Percentiles rank a stretch among this genome's conserved stretches.
Evolutionary conservation across 2,329 filamentous ascomycete genomes (phyloP).

Genomic region (Coniochaeta sp.): DNA sequence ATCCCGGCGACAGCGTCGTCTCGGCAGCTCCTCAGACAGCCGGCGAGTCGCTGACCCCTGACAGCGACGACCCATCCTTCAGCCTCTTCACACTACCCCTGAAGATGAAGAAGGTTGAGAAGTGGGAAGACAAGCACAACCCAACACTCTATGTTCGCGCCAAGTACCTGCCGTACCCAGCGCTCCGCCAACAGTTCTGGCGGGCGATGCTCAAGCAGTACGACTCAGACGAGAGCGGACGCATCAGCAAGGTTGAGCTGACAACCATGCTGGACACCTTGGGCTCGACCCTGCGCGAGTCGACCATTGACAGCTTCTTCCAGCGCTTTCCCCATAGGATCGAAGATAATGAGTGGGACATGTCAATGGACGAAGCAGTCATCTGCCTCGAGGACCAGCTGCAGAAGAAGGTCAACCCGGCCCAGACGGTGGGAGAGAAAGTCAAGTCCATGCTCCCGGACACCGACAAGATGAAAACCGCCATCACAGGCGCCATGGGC

Average conservation of each 20-base stretch:
- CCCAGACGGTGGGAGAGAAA: conserved; percentile 42
- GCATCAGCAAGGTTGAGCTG: conserved; percentile 89
- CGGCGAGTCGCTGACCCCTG: conserved; percentile 24
- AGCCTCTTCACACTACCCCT: conserved; percentile 68
- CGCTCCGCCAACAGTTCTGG: conserved; percentile 96
- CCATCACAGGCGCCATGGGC: conserved; percentile 24
- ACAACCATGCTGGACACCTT: conserved; percentile 97
- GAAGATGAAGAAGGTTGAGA: conserved; percentile 83
- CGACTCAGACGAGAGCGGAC: conserved; percentile 87
- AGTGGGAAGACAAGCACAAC: conserved; percentile 92
- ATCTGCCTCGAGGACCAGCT: conserved; percentile 92
- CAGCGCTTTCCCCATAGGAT: conserved; percentile 61
- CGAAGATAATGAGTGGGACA: conserved; percentile 48
- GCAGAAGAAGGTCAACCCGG: conserved; percentile 47
- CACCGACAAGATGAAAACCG: conserved; percentile 29
- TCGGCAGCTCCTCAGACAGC: conserved; percentile 23
- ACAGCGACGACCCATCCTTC: conserved; percentile 58
- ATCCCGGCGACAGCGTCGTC: conserved; percentile 25
- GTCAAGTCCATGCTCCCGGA: conserved; percentile 40
- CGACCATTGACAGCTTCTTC: conserved; percentile 93
- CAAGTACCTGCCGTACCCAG: conserved; percentile 90
- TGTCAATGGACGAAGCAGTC: conserved; percentile 87
- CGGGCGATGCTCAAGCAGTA: conserved; percentile 93
- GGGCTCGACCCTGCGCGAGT: conserved; percentile 86
- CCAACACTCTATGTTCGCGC: conserved; percentile 76